A percentile compares a stretch with the other conserved stretches of the same genome.
phyloP scores from a whole-genome alignment of 441 rosid species.

The Aleurites moluccanus region DNA sequence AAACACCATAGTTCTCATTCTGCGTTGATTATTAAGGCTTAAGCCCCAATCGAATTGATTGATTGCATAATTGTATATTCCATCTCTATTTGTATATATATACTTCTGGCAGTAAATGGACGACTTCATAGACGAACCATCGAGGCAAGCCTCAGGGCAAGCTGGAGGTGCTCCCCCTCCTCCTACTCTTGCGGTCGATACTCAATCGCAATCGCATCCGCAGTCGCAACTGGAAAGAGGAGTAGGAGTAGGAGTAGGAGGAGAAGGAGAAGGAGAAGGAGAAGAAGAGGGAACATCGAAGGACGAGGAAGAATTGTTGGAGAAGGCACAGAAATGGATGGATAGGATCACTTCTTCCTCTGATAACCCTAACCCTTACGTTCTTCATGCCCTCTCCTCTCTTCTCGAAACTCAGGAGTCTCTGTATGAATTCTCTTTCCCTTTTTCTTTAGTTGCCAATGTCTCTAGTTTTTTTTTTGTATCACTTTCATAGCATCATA shows the following conservation, averaged over 20 bases:
- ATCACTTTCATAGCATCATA: background rate
- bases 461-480: background rate
- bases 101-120: conserved; percentile 6
- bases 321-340: conserved; percentile 75
- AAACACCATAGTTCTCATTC: background rate
- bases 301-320: conserved; percentile 67
- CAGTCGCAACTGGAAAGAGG: conserved; percentile 8
- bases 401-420: conserved; percentile 81
- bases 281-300: conserved; percentile 44
- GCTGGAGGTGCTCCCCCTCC: conserved; percentile 7
- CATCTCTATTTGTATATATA: background rate
- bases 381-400: conserved; percentile 77
- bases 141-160: conserved; percentile 4
- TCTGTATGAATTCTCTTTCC: conserved; percentile 35
- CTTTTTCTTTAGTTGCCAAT: background rate
- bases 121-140: conserved; percentile 13
- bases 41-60: conserved; percentile 11
- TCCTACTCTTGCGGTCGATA: background rate
- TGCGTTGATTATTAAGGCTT: background rate
- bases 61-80: conserved; percentile 2
- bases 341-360: conserved; percentile 71
- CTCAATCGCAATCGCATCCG: background rate
- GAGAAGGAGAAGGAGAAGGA: conserved; percentile 27
- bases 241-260: background rate
- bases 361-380: conserved; percentile 73